Evolutionary conservation across 106 monocot genomes (phyloP).

Genomic region (Phalaenopsis equestris): DNA sequence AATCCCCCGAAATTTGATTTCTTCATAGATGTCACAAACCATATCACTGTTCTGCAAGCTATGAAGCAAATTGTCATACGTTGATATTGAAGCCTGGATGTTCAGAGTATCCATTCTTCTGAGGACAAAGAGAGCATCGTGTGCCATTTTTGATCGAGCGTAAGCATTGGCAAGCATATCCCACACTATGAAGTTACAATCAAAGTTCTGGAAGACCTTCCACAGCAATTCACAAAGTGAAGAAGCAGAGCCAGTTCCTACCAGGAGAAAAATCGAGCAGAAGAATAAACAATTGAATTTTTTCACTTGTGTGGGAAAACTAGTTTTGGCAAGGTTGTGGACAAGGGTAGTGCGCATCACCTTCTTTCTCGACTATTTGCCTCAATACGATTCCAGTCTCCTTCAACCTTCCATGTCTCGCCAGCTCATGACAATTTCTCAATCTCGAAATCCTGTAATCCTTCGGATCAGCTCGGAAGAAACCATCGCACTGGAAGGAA

Average conservation of each 20-base stretch:
- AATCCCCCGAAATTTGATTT: constrained; percentile 28
- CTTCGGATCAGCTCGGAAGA: neutral
- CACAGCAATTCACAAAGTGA: constrained; percentile 33
- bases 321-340: neutral
- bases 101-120: constrained; percentile 43
- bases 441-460: constrained; percentile 14
- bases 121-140: constrained; percentile 62
- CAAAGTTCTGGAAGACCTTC: constrained; percentile 26
- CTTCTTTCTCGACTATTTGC: constrained; percentile 24
- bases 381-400: constrained; percentile 9
- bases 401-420: constrained; percentile 24
- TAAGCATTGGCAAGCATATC: constrained; percentile 54
- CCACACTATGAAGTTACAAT: constrained; percentile 35
- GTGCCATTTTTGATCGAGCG: constrained; percentile 30
- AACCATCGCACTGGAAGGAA: neutral
- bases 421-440: constrained; percentile 16
- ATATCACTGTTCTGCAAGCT: constrained; percentile 27
- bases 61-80: constrained; percentile 46
- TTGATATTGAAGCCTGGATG: constrained; percentile 39
- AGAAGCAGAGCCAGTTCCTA: constrained; percentile 48
- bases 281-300: neutral
- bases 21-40: constrained; percentile 27
- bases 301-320: neutral
- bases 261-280: constrained; percentile 5
- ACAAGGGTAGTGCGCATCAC: neutral